Evolutionary conservation across 352 stramenopile species (phyloP).

Genomic region (Pythium folliculosum): DNA sequence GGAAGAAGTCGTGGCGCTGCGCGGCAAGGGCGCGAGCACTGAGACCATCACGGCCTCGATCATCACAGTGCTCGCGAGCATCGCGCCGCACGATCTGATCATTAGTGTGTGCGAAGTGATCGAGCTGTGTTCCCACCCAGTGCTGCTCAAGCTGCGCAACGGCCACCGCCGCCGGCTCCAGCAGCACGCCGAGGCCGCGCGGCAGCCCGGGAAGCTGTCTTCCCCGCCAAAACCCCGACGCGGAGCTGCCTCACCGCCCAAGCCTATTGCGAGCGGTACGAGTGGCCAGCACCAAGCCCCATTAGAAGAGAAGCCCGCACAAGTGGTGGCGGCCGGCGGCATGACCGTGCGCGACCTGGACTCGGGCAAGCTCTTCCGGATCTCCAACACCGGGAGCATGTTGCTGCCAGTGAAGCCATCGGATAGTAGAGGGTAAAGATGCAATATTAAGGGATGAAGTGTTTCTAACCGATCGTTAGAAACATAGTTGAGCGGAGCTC

Average conservation of each 20-base stretch:
- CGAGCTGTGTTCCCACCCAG: conserved; percentile 70
- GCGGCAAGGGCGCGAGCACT: conserved; percentile 40
- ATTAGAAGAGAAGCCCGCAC: neutral
- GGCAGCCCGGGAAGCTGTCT: neutral
- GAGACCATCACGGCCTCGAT: conserved; percentile 73
- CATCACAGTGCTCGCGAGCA: conserved; percentile 45
- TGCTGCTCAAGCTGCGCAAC: conserved; percentile 80
- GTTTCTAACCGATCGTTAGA: conserved; percentile 15
- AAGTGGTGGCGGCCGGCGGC: neutral
- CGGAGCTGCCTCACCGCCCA: conserved; percentile 24
- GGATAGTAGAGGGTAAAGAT: conserved; percentile 23
- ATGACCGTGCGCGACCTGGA: conserved; percentile 77
- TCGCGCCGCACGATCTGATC: conserved; percentile 62
- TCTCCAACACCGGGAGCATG: conserved; percentile 66
- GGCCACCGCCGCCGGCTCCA: conserved; percentile 66
- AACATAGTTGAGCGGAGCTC: neutral
- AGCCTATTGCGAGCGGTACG: conserved; percentile 16
- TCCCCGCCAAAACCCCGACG: neutral
- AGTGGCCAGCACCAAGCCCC: neutral
- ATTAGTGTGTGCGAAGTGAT: conserved; percentile 83
- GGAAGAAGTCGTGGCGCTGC: conserved; percentile 48
- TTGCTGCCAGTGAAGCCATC: conserved; percentile 42
- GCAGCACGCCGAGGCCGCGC: conserved; percentile 34
- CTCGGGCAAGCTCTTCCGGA: conserved; percentile 70
- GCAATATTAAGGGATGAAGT: conserved; percentile 1